Evolutionary conservation across 106 monocot species (phyloP).

Genomic region (Vanilla planifolia): DNA sequence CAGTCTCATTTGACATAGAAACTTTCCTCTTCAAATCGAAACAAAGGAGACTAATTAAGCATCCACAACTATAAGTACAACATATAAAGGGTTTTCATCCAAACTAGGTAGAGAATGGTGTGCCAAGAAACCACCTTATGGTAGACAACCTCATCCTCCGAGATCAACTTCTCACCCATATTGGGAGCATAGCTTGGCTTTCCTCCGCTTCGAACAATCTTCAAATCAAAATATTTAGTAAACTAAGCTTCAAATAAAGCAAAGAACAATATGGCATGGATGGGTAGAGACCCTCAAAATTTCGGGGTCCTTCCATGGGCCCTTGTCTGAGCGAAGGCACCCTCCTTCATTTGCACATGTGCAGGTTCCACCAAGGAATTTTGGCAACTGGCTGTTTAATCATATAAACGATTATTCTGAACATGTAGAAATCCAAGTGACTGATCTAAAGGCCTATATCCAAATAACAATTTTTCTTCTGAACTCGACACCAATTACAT

Average conservation of each 20-base stretch:
- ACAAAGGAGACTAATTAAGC: neutral
- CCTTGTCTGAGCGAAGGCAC: constrained; percentile 53
- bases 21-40: constrained; percentile 38
- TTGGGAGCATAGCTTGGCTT: constrained; percentile 7
- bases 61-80: neutral
- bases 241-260: neutral
- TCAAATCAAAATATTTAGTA: constrained; percentile 1
- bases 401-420: neutral
- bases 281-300: constrained; percentile 13
- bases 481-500: too few species aligned
- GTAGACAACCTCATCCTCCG: constrained; percentile 65
- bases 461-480: too few species aligned
- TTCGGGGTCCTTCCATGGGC: constrained; percentile 59
- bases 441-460: neutral
- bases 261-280: constrained; percentile 3
- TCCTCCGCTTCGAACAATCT: constrained; percentile 73
- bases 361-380: constrained; percentile 56
- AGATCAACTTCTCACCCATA: constrained; percentile 65
- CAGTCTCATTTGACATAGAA: constrained; percentile 32
- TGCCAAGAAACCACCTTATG: constrained; percentile 38
- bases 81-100: neutral
- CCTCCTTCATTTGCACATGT: constrained; percentile 41
- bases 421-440: too few species aligned
- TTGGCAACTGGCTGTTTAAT: constrained; percentile 55
- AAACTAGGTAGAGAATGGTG: neutral